Conservation (phyloP, 2,329 filamentous ascomycete species). For the Cryphonectria parasitica region DNA sequence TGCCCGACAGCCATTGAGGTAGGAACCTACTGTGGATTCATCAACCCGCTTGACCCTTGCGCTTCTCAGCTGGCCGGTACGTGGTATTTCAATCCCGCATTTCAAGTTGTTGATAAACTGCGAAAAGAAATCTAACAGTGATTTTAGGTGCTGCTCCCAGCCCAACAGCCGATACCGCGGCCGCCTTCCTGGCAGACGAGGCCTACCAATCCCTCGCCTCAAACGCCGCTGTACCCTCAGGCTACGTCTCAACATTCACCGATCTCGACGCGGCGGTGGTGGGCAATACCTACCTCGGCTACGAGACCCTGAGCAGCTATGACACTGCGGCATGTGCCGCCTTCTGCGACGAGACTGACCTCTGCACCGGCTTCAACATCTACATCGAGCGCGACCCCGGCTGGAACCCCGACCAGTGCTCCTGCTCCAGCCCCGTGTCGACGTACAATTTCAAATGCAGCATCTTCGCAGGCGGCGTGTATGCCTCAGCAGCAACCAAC, state of each 20-base stretch:
- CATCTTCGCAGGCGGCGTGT: constrained; percentile 8
- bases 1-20: constrained; percentile 12
- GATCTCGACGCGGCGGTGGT: constrained; percentile 1
- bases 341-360: constrained; percentile 4
- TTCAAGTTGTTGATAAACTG: neutral
- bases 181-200: neutral
- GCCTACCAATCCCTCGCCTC: neutral
- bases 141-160: constrained; percentile 4
- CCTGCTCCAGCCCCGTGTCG: neutral
- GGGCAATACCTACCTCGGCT: constrained; percentile 11
- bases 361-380: constrained; percentile 10
- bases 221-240: neutral
- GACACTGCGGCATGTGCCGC: neutral
- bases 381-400: constrained; percentile 11
- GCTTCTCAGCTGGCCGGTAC: neutral
- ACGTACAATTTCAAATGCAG: constrained; percentile 16
- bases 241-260: constrained; percentile 3
- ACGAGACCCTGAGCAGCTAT: constrained; percentile 10
- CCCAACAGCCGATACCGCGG: constrained; percentile 9
- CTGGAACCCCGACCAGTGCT: constrained; percentile 12
- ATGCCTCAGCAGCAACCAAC: neutral
- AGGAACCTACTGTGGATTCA: constrained; percentile 6
- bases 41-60: constrained; percentile 8
- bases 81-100: neutral
- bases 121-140: neutral